phyloP scores from a whole-genome alignment of 306 rosid genomes.

The Dalbergia cochinchinensis region DNA sequence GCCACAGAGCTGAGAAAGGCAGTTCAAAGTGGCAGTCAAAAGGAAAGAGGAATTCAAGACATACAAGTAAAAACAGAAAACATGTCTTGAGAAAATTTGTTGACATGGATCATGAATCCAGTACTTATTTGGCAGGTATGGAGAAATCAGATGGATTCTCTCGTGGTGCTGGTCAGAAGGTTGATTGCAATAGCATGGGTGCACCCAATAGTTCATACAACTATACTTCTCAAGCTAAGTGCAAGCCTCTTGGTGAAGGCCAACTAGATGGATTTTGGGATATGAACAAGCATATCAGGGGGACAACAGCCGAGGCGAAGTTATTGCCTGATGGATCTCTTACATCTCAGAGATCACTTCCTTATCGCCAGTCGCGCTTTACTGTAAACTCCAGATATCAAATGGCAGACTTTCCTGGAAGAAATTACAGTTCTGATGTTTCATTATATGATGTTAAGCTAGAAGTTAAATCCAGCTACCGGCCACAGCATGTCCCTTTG shows the following conservation, averaged over 20 bases:
- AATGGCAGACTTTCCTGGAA: slow-evolving; percentile 61
- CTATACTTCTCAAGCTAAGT: slow-evolving; percentile 52
- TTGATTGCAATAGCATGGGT: slow-evolving; percentile 55
- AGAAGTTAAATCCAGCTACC: slow-evolving; percentile 78
- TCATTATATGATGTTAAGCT: slow-evolving; percentile 75
- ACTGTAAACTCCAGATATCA: slow-evolving; percentile 76
- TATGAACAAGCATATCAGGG: slow-evolving; percentile 55
- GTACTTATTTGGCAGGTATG: slow-evolving; percentile 56
- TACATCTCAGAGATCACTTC: slow-evolving; percentile 72
- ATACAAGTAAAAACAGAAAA: slow-evolving; percentile 64
- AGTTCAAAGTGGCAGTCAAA: slow-evolving; percentile 94
- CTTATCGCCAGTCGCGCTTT: slow-evolving; percentile 87
- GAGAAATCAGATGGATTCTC: slow-evolving; percentile 54
- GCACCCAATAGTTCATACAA: slow-evolving; percentile 50
- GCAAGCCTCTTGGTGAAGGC: slow-evolving; percentile 62
- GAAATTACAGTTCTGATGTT: slow-evolving; percentile 55
- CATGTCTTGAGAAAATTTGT: slow-evolving; percentile 62
- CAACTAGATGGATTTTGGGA: slow-evolving; percentile 56
- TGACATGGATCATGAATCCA: slow-evolving; percentile 59
- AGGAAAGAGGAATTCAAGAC: slow-evolving; percentile 93
- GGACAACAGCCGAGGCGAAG: slow-evolving; percentile 53
- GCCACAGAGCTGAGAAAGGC: slow-evolving; percentile 64
- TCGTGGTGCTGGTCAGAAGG: slow-evolving; percentile 60
- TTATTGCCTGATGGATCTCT: slow-evolving; percentile 62
- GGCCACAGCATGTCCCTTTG: slow-evolving; percentile 87